These are phyloP conservation scores for Artemisia argyi DNA, from an alignment of 129 eudicot species.

Conservation along the genomic window DNA sequence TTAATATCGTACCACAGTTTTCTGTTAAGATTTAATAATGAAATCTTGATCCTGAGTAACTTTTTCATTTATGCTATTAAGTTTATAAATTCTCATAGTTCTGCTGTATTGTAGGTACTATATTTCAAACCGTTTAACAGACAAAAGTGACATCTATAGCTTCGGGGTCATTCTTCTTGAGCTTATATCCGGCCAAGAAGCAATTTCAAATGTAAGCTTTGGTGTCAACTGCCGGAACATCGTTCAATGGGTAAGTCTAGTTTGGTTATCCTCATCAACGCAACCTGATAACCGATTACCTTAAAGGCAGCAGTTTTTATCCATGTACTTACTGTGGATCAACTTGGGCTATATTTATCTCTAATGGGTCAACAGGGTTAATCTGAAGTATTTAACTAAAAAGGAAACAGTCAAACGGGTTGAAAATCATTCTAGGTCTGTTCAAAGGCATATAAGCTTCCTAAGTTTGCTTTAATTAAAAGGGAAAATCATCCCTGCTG, in stretches of 20 bases:
- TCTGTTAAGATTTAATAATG: background rate
- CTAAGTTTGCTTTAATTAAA: background rate
- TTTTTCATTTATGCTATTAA: background rate
- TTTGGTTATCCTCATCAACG: background rate
- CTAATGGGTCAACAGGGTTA: background rate
- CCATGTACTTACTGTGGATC: background rate
- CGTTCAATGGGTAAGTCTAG: constrained; percentile 89
- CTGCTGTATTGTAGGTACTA: constrained; percentile 64
- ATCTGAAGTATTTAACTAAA: background rate
- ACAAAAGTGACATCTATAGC: constrained; percentile 92
- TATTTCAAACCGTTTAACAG: constrained; percentile 93
- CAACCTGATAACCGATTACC: background rate
- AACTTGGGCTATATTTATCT: background rate
- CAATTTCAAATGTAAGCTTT: constrained; percentile 84
- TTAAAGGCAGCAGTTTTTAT: background rate
- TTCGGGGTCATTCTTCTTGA: constrained; percentile 96
- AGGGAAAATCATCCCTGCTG: too few species aligned
- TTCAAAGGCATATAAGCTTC: background rate
- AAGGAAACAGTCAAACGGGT: background rate
- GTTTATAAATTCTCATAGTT: background rate
- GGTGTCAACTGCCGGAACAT: constrained; percentile 89
- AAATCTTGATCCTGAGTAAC: too few species aligned
- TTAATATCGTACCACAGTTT: background rate
- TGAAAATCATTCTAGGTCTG: background rate
- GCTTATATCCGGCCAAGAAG: constrained; percentile 97